Conservation (phyloP, 306 rosid species). For the Lupinus albus region DNA sequence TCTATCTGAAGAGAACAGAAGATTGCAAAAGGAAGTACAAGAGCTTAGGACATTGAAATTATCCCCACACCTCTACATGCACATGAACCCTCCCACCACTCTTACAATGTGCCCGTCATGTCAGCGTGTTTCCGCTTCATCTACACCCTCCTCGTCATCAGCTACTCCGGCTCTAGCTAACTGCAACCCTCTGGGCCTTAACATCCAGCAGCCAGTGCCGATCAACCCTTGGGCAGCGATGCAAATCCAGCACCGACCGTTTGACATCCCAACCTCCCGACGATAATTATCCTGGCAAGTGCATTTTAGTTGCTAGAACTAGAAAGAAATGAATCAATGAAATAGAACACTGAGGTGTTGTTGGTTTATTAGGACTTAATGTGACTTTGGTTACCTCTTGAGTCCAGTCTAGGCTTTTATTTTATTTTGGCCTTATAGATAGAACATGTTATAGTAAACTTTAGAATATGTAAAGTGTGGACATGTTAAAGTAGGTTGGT, state of each 20-base stretch:
- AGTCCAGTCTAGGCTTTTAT: constrained; percentile 29
- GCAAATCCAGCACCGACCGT: constrained; percentile 45
- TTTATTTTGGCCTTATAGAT: constrained; percentile 38
- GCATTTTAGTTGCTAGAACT: constrained; percentile 20
- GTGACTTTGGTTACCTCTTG: constrained; percentile 34
- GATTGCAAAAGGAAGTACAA: constrained; percentile 86
- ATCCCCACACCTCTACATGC: constrained; percentile 86
- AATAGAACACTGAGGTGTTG: constrained; percentile 16
- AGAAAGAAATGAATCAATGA: constrained; percentile 38
- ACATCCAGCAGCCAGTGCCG: constrained; percentile 48
- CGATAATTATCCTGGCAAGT: constrained; percentile 17
- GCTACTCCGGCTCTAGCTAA: constrained; percentile 20
- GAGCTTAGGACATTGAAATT: constrained; percentile 90
- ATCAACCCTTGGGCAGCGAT: constrained; percentile 71
- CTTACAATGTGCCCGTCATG: constrained; percentile 98
- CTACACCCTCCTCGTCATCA: constrained; percentile 52
- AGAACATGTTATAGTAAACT: constrained; percentile 39
- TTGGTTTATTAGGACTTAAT: constrained; percentile 37
- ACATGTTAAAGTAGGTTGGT: constrained; percentile 40
- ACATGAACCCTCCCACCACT: constrained; percentile 94
- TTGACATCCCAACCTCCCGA: constrained; percentile 31
- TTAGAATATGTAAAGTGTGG: constrained; percentile 48
- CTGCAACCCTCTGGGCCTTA: constrained; percentile 33
- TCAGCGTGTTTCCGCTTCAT: constrained; percentile 69
- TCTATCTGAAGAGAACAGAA: constrained; percentile 77